These are phyloP conservation scores for Suillus clintonianus DNA, from an alignment of 768 basidiomycete species.

Conservation along the genomic window DNA sequence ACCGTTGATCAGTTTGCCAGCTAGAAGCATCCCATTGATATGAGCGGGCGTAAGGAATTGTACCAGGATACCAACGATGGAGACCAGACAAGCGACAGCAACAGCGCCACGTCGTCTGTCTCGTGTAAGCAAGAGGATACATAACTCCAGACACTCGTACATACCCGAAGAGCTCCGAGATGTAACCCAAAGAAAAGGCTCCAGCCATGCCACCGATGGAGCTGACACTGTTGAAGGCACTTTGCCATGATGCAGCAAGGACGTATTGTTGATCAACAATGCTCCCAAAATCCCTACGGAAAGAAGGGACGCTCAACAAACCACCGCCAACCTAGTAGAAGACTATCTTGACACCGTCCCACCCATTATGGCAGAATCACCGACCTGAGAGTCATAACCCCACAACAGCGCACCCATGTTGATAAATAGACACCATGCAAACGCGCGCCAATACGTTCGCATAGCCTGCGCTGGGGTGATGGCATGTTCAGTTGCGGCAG, in stretches of 20 bases:
- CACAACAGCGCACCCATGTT: constrained; percentile 25
- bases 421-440: constrained; percentile 26
- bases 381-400: constrained; percentile 26
- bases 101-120: constrained; percentile 26
- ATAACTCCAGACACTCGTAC: background rate
- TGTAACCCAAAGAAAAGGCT: constrained; percentile 23
- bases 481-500: constrained; percentile 22
- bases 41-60: constrained; percentile 26
- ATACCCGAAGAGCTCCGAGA: constrained; percentile 22
- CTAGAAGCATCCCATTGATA: constrained; percentile 24
- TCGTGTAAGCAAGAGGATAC: background rate
- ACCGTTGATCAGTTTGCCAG: constrained; percentile 27
- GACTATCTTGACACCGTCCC: background rate
- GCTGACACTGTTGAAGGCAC: constrained; percentile 26
- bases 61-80: constrained; percentile 22
- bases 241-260: constrained; percentile 29
- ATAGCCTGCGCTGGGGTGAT: constrained; percentile 21
- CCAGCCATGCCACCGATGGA: constrained; percentile 28
- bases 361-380: background rate
- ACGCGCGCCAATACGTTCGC: constrained; percentile 24
- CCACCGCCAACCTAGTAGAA: constrained; percentile 19
- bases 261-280: constrained; percentile 3
- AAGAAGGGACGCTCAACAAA: constrained; percentile 21
- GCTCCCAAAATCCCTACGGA: constrained; percentile 29
- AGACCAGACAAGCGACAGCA: constrained; percentile 19